Evolutionary conservation across 1,284 basidiomycete species (phyloP), one percentile per base, ranked within the genome.

Genomic region (Sporisorium iseilematis-ciliati): DNA sequence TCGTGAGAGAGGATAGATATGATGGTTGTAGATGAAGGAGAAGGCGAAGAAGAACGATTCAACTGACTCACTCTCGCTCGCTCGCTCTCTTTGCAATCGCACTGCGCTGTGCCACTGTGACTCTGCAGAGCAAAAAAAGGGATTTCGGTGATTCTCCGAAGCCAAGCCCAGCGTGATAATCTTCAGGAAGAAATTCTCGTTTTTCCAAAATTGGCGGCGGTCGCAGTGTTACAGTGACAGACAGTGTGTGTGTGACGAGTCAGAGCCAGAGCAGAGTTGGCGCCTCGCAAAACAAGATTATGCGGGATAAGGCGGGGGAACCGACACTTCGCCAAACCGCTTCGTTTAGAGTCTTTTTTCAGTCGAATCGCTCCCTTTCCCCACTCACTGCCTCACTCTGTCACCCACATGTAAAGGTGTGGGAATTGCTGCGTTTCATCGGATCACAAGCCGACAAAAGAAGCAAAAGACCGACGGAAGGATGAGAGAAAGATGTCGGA

Each of bases 71-170:
- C 31, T 43, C 25, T 41, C 35, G 25, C n/a, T 21, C 21, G 16
- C 52, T 6, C 25, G 0, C 25, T 16, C 38, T 26, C 11, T 40
- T 7, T 42, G 38, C 40, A 3, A 23, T 25, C 20, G 14, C 38
- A 41, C 35, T 38, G 35, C 35, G 35, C 35, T 38, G 35, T 38
- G 35, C 35, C 35, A 43, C 33, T 21, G n/a, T 33, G 33, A 43
- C 33, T 21, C 29, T 33, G 33, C n/a, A 4, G 31, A 46, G 11
- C 16, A 40, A 41, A 33, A n/a, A 33, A 33, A 42, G n/a, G 20
- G 31, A 65, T 41, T 48, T 65, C 63, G 63, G 63, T 29, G 56
- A 59, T 33, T 54, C 50, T 31, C 63, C 63, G 56, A 65, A 58
- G 33, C 4, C 25, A n/a, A 20, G n/a, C 7, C 38, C n/a, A 60